Percentiles rank a stretch among this genome's conserved stretches.
Evolutionary conservation across 345 rosid species (phyloP).

Genomic region (Kandelia obovata): DNA sequence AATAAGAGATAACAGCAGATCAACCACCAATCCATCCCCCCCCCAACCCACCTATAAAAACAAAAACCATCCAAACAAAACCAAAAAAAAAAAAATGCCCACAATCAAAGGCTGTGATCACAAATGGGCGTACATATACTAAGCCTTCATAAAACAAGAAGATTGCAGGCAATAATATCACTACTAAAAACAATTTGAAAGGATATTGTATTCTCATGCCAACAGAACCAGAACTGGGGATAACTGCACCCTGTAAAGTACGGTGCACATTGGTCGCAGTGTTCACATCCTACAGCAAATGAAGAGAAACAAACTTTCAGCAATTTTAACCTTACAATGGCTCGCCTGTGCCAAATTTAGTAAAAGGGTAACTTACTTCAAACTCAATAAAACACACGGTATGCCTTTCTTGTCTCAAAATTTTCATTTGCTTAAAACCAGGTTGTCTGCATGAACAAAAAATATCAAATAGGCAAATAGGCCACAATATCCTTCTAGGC

Average conservation of each 20-base stretch:
- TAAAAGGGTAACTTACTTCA: constrained; percentile 50
- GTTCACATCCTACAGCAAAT: constrained; percentile 71
- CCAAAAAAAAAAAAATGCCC: not conserved
- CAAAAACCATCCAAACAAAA: not conserved
- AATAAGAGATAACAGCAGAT: not conserved
- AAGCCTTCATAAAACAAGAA: not conserved
- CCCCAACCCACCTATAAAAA: not conserved
- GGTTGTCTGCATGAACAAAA: constrained; percentile 67
- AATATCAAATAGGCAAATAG: constrained; percentile 22
- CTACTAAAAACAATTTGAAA: constrained; percentile 24
- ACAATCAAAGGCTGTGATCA: not conserved
- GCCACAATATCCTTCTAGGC: constrained; percentile 8
- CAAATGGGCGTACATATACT: not conserved
- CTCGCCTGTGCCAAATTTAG: not conserved
- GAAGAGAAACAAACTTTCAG: constrained; percentile 11
- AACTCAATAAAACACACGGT: constrained; percentile 99
- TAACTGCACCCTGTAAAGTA: constrained; percentile 84
- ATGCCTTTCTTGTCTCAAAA: constrained; percentile 95
- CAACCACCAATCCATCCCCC: not conserved
- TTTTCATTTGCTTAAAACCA: constrained; percentile 97
- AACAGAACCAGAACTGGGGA: constrained; percentile 90
- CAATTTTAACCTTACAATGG: not conserved
- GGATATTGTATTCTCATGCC: constrained; percentile 99
- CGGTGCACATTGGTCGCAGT: constrained; percentile 86
- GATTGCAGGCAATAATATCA: not conserved